Evolutionary conservation across 768 basidiomycete species (phyloP).

Genomic region (Boletus eberwhitei): DNA sequence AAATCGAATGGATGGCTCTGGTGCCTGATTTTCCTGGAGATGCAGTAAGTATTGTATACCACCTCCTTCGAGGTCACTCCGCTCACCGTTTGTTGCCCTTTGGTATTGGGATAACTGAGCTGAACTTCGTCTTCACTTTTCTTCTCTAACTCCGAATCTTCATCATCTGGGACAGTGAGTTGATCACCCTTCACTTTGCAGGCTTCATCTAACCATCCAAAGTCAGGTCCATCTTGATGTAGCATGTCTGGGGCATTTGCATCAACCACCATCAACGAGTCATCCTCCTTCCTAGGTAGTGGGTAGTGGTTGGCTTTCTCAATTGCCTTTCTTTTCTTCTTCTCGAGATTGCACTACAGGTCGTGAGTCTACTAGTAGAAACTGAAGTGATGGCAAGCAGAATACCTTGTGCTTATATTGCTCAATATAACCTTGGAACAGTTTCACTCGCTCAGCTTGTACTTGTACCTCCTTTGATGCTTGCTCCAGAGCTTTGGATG

Average conservation of each 20-base stretch:
- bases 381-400: not conserved
- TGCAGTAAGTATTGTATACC: not conserved
- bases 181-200: slow-evolving; percentile 28
- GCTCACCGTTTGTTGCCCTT: slow-evolving; percentile 11
- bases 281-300: slow-evolving; percentile 20
- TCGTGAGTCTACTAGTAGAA: slow-evolving; percentile 2
- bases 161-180: slow-evolving; percentile 14
- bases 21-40: slow-evolving; percentile 1
- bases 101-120: not conserved
- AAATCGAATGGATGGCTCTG: slow-evolving; percentile 10
- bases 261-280: slow-evolving; percentile 31
- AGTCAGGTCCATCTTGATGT: slow-evolving; percentile 6
- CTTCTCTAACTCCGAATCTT: slow-evolving; percentile 8
- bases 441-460: slow-evolving; percentile 20
- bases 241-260: slow-evolving; percentile 24
- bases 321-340: slow-evolving; percentile 26
- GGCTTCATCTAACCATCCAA: slow-evolving; percentile 29
- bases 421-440: slow-evolving; percentile 21
- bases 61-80: not conserved
- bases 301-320: slow-evolving; percentile 8
- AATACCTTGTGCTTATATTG: slow-evolving; percentile 24
- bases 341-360: slow-evolving; percentile 21
- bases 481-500: slow-evolving; percentile 11
- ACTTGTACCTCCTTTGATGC: slow-evolving; percentile 13
- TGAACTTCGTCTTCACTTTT: slow-evolving; percentile 22